Evolutionary conservation across 805 yeast genomes (phyloP).

Genomic region (Myxozyma geophila): DNA sequence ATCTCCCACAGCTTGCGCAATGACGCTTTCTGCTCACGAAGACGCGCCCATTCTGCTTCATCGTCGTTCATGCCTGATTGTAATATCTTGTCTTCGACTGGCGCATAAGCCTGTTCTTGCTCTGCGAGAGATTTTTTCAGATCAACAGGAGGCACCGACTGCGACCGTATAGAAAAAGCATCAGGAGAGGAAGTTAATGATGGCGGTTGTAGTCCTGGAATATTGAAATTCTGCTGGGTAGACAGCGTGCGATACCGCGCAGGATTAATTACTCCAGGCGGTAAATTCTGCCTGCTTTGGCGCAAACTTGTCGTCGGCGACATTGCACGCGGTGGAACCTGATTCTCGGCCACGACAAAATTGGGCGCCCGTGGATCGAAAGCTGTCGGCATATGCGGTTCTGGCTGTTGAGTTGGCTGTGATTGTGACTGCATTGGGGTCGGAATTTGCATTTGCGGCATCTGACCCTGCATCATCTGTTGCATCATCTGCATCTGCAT

Average conservation of each 20-base stretch:
- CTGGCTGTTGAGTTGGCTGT: background rate
- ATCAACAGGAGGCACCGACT: too few species aligned
- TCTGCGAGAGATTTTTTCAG: background rate
- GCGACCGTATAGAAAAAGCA: too few species aligned
- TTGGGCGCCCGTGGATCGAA: too few species aligned
- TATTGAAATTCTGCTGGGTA: slow-evolving; percentile 13
- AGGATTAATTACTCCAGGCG: slow-evolving; percentile 9
- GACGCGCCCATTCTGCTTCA: slow-evolving; percentile 15
- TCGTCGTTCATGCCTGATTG: slow-evolving; percentile 4
- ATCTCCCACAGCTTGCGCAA: slow-evolving; percentile 21
- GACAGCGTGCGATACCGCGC: slow-evolving; percentile 25
- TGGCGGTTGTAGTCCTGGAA: background rate
- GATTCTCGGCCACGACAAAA: too few species aligned
- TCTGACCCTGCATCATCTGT: slow-evolving; percentile 27
- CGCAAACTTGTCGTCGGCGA: background rate
- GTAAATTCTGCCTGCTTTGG: slow-evolving; percentile 1
- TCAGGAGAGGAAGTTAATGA: background rate
- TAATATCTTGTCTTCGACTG: background rate
- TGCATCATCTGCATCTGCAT: slow-evolving; percentile 31
- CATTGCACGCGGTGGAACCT: background rate
- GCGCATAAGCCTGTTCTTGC: background rate
- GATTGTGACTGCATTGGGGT: background rate
- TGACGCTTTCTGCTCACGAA: slow-evolving; percentile 7
- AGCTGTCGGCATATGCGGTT: background rate
- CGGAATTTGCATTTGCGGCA: background rate